Conservation (phyloP, 2,329 filamentous ascomycete species). For the Aspergillus alliaceus region DNA sequence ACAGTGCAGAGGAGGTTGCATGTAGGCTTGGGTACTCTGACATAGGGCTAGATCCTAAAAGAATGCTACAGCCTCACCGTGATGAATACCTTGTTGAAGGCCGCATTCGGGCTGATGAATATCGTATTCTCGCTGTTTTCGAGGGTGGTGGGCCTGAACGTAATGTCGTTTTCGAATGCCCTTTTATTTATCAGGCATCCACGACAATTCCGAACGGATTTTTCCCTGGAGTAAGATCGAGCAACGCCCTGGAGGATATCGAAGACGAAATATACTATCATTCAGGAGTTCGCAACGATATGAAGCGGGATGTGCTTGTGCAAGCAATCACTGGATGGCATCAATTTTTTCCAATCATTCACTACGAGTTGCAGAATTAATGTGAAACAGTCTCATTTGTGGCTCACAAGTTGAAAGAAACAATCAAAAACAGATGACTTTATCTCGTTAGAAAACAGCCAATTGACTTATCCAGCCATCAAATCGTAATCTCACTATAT, state of each 20-base stretch:
- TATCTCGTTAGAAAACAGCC: not conserved
- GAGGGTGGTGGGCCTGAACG: not conserved
- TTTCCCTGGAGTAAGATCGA: not conserved
- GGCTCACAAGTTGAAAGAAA: no score
- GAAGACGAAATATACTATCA: not conserved
- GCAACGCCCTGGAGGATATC: not conserved
- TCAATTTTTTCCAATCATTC: no score
- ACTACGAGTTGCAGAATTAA: no score
- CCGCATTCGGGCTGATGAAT: not conserved
- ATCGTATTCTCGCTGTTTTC: not conserved
- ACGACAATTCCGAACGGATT: not conserved
- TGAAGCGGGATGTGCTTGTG: constrained; percentile 5
- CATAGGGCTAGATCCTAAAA: not conserved
- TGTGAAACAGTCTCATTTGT: no score
- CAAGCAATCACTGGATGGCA: not conserved
- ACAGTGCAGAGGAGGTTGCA: no score
- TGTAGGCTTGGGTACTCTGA: no score
- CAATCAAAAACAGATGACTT: no score
- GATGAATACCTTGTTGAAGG: constrained; percentile 3
- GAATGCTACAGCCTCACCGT: not conserved
- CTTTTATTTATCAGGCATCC: not conserved
- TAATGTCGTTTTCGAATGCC: not conserved
- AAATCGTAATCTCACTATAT: not conserved
- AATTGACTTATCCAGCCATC: not conserved
- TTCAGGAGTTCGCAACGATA: not conserved